These are phyloP conservation scores for Chiua virens DNA, from an alignment of 768 basidiomycete genomes.

Conservation along the genomic window DNA sequence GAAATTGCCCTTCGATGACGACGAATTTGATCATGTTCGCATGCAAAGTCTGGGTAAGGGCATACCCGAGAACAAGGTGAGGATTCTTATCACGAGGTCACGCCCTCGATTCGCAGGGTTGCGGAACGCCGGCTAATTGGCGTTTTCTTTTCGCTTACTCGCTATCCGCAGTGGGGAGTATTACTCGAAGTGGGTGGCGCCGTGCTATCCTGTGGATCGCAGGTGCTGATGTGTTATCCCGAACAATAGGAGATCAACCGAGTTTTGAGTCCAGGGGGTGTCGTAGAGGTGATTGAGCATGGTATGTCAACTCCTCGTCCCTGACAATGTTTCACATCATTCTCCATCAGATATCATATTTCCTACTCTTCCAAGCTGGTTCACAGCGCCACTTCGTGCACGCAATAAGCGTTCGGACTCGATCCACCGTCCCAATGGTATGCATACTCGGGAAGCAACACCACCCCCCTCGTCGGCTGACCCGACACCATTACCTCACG, in stretches of 20 bases:
- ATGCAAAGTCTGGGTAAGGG: conserved; percentile 63
- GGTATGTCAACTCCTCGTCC: conserved; percentile 40
- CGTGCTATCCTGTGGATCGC: neutral
- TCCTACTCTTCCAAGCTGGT: conserved; percentile 76
- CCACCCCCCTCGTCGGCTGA: conserved; percentile 34
- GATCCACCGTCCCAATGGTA: conserved; percentile 50
- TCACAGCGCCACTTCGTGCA: conserved; percentile 65
- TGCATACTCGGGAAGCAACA: conserved; percentile 33
- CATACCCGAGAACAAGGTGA: conserved; percentile 74
- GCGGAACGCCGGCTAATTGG: conserved; percentile 1
- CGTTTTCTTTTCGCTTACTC: neutral
- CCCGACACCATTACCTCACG: conserved; percentile 47
- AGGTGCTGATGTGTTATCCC: conserved; percentile 5
- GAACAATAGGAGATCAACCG: conserved; percentile 66
- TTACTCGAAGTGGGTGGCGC: conserved; percentile 55
- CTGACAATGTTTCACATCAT: neutral
- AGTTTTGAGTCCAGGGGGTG: conserved; percentile 66
- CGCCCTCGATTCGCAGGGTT: neutral
- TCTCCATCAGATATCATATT: conserved; percentile 62
- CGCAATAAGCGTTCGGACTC: conserved; percentile 49
- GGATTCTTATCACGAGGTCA: neutral
- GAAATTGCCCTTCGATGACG: conserved; percentile 77
- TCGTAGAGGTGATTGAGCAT: conserved; percentile 72
- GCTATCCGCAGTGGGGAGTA: conserved; percentile 54
- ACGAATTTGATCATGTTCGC: conserved; percentile 82